Evolutionary conservation across 305 asterid species (phyloP).

Genomic region (Andrographis paniculata): DNA sequence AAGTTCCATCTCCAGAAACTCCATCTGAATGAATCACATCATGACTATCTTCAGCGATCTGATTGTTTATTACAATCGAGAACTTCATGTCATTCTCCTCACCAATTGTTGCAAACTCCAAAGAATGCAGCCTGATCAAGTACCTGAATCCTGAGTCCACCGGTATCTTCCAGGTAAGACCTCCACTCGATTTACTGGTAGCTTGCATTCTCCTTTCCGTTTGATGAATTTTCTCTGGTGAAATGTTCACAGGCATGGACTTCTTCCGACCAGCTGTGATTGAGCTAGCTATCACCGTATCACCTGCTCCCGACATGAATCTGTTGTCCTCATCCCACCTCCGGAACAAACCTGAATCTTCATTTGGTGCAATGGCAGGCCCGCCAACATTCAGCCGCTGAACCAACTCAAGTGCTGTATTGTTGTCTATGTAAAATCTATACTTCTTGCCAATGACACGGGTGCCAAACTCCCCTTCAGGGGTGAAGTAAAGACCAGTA

Average conservation of each 20-base stretch:
- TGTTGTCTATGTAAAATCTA: slow-evolving; percentile 42
- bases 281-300: slow-evolving; percentile 21
- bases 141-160: slow-evolving; percentile 62
- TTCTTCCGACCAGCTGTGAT: slow-evolving; percentile 14
- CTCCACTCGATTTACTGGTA: slow-evolving; percentile 11
- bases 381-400: slow-evolving; percentile 56
- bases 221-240: slow-evolving; percentile 42
- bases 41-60: slow-evolving; percentile 31
- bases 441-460: slow-evolving; percentile 42
- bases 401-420: slow-evolving; percentile 52
- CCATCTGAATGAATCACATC: slow-evolving; percentile 29
- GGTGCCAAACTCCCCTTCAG: slow-evolving; percentile 41
- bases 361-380: slow-evolving; percentile 34
- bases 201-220: slow-evolving; percentile 33
- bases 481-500: slow-evolving; percentile 55
- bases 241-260: slow-evolving; percentile 18
- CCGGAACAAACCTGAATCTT: slow-evolving; percentile 48
- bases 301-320: slow-evolving; percentile 30
- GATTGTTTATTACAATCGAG: slow-evolving; percentile 36
- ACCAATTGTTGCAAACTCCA: slow-evolving; percentile 22
- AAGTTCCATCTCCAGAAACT: slow-evolving; percentile 20
- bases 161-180: slow-evolving; percentile 45
- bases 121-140: slow-evolving; percentile 59
- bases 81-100: slow-evolving; percentile 19
- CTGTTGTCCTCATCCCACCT: slow-evolving; percentile 44